A percentile compares a stretch with the other conserved stretches of the same genome.
These are phyloP conservation scores for Digitaria exilis DNA, from an alignment of 202 grass and related monocot genomes.

Conservation along the genomic window DNA sequence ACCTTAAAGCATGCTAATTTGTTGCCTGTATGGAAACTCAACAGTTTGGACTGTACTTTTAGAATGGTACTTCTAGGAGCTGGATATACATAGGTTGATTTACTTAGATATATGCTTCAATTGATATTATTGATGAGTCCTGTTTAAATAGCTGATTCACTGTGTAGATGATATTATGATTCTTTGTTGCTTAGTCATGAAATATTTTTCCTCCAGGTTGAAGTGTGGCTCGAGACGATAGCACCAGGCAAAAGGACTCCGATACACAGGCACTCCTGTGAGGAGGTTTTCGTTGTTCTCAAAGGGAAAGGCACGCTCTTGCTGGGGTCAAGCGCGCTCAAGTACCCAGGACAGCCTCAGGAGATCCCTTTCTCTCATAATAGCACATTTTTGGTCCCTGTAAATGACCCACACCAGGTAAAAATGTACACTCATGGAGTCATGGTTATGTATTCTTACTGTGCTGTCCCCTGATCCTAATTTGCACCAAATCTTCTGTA, in stretches of 20 bases:
- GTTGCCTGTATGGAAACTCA: neutral
- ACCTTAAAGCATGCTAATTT: neutral
- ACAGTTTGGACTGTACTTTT: neutral
- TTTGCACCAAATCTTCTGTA: neutral
- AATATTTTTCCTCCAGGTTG: conserved; percentile 56
- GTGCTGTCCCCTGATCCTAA: neutral
- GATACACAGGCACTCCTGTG: conserved; percentile 88
- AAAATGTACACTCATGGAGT: neutral
- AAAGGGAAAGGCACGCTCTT: conserved; percentile 78
- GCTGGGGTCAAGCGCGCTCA: conserved; percentile 65
- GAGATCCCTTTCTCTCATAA: conserved; percentile 66
- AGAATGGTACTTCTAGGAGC: neutral
- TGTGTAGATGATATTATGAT: neutral
- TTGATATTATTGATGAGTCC: neutral
- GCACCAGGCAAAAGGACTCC: conserved; percentile 59
- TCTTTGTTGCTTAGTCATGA: neutral
- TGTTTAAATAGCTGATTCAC: neutral
- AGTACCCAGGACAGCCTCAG: conserved; percentile 66
- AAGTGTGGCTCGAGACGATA: conserved; percentile 91
- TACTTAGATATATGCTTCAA: neutral
- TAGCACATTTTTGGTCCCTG: conserved; percentile 73
- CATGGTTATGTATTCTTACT: neutral
- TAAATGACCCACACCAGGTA: conserved; percentile 97
- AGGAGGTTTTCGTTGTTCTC: conserved; percentile 86
- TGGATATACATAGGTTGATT: neutral